Conservation (phyloP, 768 basidiomycete species). For the Pleurotus cornucopiae region DNA sequence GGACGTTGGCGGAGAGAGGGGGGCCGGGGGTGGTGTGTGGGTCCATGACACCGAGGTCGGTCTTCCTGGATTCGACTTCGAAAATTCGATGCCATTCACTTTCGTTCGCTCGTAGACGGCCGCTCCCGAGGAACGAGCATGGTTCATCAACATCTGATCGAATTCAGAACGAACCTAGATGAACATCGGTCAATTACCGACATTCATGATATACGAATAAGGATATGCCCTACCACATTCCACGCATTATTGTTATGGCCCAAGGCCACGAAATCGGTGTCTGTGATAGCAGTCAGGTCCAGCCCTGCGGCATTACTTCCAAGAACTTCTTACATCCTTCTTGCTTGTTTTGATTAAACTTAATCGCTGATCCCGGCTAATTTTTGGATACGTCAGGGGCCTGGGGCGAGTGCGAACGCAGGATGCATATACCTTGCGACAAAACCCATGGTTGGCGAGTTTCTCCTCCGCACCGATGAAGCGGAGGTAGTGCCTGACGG, state of each 20-base stretch:
- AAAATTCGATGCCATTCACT: conserved; percentile 45
- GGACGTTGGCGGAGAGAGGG: background rate
- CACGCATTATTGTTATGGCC: conserved; percentile 52
- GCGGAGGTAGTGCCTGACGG: conserved; percentile 52
- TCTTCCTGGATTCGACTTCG: conserved; percentile 28
- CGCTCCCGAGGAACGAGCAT: conserved; percentile 49
- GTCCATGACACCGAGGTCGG: conserved; percentile 55
- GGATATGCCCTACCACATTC: conserved; percentile 50
- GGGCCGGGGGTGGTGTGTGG: conserved; percentile 34
- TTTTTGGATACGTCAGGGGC: background rate
- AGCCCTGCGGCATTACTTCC: background rate
- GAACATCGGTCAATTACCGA: background rate
- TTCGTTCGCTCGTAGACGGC: conserved; percentile 51
- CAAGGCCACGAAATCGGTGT: conserved; percentile 57
- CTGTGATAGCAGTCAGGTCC: conserved; percentile 22
- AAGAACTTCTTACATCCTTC: conserved; percentile 48
- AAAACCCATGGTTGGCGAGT: conserved; percentile 44
- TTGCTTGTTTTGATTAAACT: conserved; percentile 61
- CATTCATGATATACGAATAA: background rate
- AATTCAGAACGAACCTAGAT: conserved; percentile 55
- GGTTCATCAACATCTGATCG: conserved; percentile 53
- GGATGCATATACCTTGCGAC: conserved; percentile 35
- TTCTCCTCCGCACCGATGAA: conserved; percentile 57
- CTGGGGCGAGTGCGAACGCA: background rate
- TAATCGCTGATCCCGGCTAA: conserved; percentile 60